Base-by-base conservation (phyloP, 345 rosid genomes). In the Geranium brycei region DNA sequence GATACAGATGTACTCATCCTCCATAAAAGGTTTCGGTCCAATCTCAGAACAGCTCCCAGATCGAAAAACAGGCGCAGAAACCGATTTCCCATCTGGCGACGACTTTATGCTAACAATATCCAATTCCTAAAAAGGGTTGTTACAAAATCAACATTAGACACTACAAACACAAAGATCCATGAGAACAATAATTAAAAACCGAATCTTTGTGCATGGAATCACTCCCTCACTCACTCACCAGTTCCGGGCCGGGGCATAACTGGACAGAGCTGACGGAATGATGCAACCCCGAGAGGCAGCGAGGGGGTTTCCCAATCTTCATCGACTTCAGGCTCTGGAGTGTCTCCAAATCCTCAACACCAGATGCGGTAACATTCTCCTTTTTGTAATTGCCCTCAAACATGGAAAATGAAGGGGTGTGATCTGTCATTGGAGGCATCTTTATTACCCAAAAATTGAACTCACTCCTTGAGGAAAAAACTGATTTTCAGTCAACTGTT, bases 1-100 rank as follows among this genome's bases (percentile, higher is more conserved):
- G 7, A 72, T 57, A 31, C 76, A 72, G 18, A 72, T 64, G 32
- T 72, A 12, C 53, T 72, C 76, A 59, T 72, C 76, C 55, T 72
- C 76, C 76, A 68, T 72, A 28, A 0, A 60, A 17, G 47, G 19
- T 57, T 72, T 72, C 5, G 1, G 65, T 15, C 76, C 76, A 17
- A 60, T 68, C 65, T 72, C 65, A 28, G 72, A 59, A 65, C 63
- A 72, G 72, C 72, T 68, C 17, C 76, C 76, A 51, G 76, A 72
- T 10, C 72, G 71, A 58, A 68, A 64, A 0, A 72, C 61, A 0
- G 66, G 76, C 4, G 57, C 1, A 28, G 60, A 59, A 11, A 13
- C 63, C 2, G 47, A 35, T 19, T 30, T 31, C 60, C 61, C 74
- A 40, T 60, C 69, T 35, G 69, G 30, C 51, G 65, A 10, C 0